Conservation (phyloP, 306 rosid species). For the Castanospermum australe region DNA sequence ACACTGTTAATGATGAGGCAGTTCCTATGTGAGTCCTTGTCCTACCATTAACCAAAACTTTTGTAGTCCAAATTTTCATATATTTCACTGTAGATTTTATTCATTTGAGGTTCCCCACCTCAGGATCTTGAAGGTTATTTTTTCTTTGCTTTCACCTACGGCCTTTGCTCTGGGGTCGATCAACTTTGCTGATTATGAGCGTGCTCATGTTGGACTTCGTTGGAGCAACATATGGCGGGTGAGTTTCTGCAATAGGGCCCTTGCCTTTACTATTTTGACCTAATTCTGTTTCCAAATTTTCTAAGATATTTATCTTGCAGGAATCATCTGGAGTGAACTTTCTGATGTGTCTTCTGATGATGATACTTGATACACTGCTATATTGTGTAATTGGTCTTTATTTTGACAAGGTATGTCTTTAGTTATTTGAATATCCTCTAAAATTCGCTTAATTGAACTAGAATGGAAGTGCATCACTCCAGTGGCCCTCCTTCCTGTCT, state of each 20-base stretch:
- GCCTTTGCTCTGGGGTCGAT: constrained; percentile 94
- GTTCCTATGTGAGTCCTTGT: constrained; percentile 70
- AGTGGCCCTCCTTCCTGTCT: neutral
- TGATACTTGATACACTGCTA: constrained; percentile 78
- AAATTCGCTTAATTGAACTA: neutral
- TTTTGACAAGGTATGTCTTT: constrained; percentile 79
- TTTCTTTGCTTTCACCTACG: constrained; percentile 91
- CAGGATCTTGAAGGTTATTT: constrained; percentile 78
- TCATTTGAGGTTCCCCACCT: constrained; percentile 35
- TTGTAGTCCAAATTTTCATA: neutral
- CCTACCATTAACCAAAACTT: constrained; percentile 14
- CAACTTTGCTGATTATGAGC: constrained; percentile 96
- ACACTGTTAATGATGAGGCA: constrained; percentile 76
- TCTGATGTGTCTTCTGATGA: constrained; percentile 79
- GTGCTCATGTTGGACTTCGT: constrained; percentile 98
- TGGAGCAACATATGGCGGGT: constrained; percentile 98
- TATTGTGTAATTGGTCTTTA: constrained; percentile 87
- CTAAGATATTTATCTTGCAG: constrained; percentile 44
- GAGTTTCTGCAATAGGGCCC: constrained; percentile 22
- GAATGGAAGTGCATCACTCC: neutral
- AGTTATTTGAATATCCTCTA: neutral
- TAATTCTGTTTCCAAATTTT: constrained; percentile 9
- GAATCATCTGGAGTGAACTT: constrained; percentile 95
- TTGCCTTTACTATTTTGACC: constrained; percentile 8
- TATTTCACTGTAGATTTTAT: constrained; percentile 16